These are phyloP conservation scores for Hanseniaspora thailandica DNA, from an alignment of 805 yeast species.

Conservation along the genomic window DNA sequence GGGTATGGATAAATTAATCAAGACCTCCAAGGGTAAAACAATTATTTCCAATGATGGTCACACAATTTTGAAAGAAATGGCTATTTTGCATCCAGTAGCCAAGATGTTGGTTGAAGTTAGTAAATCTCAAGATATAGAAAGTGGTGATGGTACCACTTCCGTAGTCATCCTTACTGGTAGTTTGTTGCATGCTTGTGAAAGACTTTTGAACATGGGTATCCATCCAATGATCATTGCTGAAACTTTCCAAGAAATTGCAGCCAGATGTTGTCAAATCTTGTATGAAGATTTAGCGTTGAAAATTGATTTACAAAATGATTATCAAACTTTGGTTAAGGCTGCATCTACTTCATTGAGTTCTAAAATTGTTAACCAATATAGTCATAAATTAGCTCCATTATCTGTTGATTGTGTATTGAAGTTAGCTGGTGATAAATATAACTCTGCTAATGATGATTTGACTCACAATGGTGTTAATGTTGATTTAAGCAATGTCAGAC, in stretches of 20 bases:
- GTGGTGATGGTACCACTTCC: slow-evolving; percentile 99
- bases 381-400: slow-evolving; percentile 75
- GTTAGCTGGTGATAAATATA: slow-evolving; percentile 50
- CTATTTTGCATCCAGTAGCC: slow-evolving; percentile 97
- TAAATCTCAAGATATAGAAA: slow-evolving; percentile 96
- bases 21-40: slow-evolving; percentile 82
- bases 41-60: slow-evolving; percentile 97
- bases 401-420: slow-evolving; percentile 86
- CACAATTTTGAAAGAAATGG: slow-evolving; percentile 93
- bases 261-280: slow-evolving; percentile 67
- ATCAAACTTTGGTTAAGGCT: slow-evolving; percentile 76
- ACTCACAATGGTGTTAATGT: slow-evolving; percentile 34
- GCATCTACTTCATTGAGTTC: slow-evolving; percentile 90
- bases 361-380: slow-evolving; percentile 89
- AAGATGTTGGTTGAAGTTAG: slow-evolving; percentile 95
- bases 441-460: slow-evolving; percentile 23
- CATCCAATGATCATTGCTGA: slow-evolving; percentile 95
- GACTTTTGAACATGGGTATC: slow-evolving; percentile 74
- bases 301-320: slow-evolving; percentile 58
- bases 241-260: slow-evolving; percentile 80
- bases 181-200: slow-evolving; percentile 86
- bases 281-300: slow-evolving; percentile 66
- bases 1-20: slow-evolving; percentile 99
- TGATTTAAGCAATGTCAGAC: slow-evolving; percentile 76
- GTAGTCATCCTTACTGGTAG: slow-evolving; percentile 95